These are phyloP conservation scores for Kingdonia uniflora DNA, from an alignment of 164 flowering plant species.

Conservation along the genomic window DNA sequence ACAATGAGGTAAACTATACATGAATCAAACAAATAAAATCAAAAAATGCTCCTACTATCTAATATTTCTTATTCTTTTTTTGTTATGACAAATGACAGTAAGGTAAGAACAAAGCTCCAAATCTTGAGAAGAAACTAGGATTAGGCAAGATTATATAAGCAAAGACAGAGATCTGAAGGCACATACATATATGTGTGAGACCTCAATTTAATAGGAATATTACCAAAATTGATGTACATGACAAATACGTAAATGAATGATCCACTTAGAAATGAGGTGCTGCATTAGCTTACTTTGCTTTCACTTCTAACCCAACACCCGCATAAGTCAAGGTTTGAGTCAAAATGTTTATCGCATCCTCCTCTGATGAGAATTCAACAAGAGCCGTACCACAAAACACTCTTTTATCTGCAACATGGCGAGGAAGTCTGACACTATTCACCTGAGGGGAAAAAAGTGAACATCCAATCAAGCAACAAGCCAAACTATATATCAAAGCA, in stretches of 20 bases:
- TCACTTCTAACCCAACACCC: conserved; percentile 59
- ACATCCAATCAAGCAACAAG: background rate
- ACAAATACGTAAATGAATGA: too few relatives aligned
- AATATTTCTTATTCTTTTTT: too few relatives aligned
- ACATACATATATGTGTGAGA: too few relatives aligned
- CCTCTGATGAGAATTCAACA: conserved; percentile 78
- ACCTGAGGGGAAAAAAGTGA: conserved; percentile 38
- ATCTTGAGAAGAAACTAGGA: too few relatives aligned
- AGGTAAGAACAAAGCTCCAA: too few relatives aligned
- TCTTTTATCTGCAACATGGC: conserved; percentile 72
- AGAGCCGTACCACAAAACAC: conserved; percentile 81
- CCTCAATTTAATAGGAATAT: background rate
- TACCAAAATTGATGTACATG: background rate
- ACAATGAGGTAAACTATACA: too few relatives aligned
- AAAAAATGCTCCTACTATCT: too few relatives aligned
- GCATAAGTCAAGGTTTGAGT: conserved; percentile 48
- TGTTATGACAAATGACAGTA: too few relatives aligned
- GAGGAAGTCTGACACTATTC: conserved; percentile 83
- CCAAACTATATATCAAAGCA: too few relatives aligned
- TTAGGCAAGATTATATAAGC: too few relatives aligned
- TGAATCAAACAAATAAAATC: background rate
- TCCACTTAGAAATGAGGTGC: background rate
- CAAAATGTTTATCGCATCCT: conserved; percentile 62
- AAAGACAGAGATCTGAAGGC: too few relatives aligned
- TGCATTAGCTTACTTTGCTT: conserved; percentile 54